Conservation (phyloP, 2,329 filamentous ascomycete genomes). For the Pseudogymnoascus destructans region DNA sequence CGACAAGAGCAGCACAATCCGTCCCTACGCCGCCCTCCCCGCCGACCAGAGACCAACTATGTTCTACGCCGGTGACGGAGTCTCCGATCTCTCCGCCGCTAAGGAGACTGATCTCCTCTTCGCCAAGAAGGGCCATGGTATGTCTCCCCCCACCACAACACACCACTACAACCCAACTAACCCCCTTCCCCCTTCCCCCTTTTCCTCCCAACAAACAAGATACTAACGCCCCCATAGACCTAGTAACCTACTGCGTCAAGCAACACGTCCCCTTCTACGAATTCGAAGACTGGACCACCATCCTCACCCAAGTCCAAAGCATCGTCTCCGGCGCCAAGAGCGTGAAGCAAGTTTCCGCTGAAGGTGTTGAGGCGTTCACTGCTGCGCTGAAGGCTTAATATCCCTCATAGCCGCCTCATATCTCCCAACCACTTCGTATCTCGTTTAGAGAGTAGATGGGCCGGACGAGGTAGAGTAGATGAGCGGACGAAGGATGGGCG, state of each 20-base stretch:
- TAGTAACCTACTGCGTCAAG: slow-evolving; percentile 74
- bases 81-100: slow-evolving; percentile 83
- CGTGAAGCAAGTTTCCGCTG: slow-evolving; percentile 52
- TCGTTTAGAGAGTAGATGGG: neutral
- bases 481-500: neutral
- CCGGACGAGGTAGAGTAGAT: neutral
- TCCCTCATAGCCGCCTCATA: neutral
- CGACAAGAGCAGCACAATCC: slow-evolving; percentile 86
- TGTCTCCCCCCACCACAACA: slow-evolving; percentile 21
- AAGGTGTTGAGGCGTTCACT: slow-evolving; percentile 22
- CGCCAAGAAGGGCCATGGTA: slow-evolving; percentile 79
- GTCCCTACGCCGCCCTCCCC: slow-evolving; percentile 68
- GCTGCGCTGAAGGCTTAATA: neutral
- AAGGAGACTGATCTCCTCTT: slow-evolving; percentile 88
- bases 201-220: neutral
- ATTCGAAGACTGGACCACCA: slow-evolving; percentile 73
- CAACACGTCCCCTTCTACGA: slow-evolving; percentile 78
- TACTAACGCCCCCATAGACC: slow-evolving; percentile 39
- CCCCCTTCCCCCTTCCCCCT: neutral
- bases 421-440: neutral
- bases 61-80: slow-evolving; percentile 91
- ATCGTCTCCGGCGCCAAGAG: slow-evolving; percentile 61
- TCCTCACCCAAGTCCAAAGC: slow-evolving; percentile 61
- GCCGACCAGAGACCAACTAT: slow-evolving; percentile 58
- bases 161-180: neutral